Base-by-base conservation (phyloP, 495 filamentous ascomycete species). In the Aspergillus incahuasiensis region DNA sequence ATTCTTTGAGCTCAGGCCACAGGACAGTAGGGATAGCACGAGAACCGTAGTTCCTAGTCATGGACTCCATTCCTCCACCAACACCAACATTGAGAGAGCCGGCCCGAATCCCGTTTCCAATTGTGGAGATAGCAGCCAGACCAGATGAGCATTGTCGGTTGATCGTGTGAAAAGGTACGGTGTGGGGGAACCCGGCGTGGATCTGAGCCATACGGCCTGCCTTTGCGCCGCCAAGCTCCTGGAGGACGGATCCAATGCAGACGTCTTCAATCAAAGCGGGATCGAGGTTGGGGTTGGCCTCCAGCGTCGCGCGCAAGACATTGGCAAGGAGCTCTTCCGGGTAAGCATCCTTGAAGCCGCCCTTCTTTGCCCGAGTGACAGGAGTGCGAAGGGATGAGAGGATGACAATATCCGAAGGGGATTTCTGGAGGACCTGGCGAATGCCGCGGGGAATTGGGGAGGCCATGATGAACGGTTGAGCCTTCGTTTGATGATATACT, bases 51-150 rank as follows among this genome's bases (percentile, higher is more conserved):
- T 95, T 95, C 50, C 86, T 72, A 46, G 89, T 95, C 91, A 96
- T 96, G 67, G 84, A 88, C 78, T 96, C 91, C 87, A 92, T 95
- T 16, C 91, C 91, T 19, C 87, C 92, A 34, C 85, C 91, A 49
- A 97, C 82, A 57, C 91, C 91, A n/a, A 88, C 74, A 61, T 85
- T 79, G 53, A 94, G 85, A 56, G 82, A 82, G 0, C 83, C 89
- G 0, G 82, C 76, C 34, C 81, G 79, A 59, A 96, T 94, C 43
- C 85, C 78, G 21, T 87, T 81, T 2, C 87, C 84, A 0, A 94
- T 75, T 28, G 70, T 71, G 4, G 88, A 86, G 56, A 97, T 87
- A 35, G 84, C 82, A 59, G 87, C 83, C 35, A 96, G 77, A 9
- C 86, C 85, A 6, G 85, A 90, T 11, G 85, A 81, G 69, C 92